Percentiles rank a stretch among this genome's conserved stretches.
phyloP scores from a whole-genome alignment of 108 stramenopile genomes.

The Pseudonitzschia multiseries region DNA sequence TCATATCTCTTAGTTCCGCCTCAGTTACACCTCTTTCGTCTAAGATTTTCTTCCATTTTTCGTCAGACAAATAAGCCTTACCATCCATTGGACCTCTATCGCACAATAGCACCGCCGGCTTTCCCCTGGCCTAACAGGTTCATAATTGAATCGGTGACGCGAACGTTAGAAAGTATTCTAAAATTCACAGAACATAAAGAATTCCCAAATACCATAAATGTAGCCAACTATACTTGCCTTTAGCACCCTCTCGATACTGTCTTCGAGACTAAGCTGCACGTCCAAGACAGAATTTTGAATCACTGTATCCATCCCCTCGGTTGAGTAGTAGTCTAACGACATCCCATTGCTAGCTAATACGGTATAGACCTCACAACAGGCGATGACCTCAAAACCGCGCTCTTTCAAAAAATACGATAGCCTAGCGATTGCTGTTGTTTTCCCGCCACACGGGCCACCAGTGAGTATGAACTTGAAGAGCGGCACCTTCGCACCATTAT shows the following conservation, averaged over 20 bases:
- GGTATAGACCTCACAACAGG: conserved; percentile 90
- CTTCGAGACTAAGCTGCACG: conserved; percentile 80
- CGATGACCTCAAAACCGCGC: conserved; percentile 89
- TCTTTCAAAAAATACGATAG: conserved; percentile 67
- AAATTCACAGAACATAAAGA: not conserved
- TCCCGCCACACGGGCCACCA: conserved; percentile 97
- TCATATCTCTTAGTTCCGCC: conserved; percentile 68
- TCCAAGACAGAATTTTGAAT: conserved; percentile 90
- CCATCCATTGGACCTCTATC: conserved; percentile 96
- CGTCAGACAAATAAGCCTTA: conserved; percentile 75
- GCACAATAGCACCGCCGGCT: conserved; percentile 86
- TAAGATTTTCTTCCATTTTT: conserved; percentile 67
- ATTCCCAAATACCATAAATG: not conserved
- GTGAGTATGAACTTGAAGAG: conserved; percentile 44
- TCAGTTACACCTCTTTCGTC: conserved; percentile 49
- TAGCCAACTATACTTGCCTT: conserved; percentile 13
- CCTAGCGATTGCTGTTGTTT: conserved; percentile 88
- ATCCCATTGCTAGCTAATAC: conserved; percentile 86
- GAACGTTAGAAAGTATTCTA: not conserved
- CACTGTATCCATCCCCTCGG: conserved; percentile 75
- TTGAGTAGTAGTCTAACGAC: conserved; percentile 61
- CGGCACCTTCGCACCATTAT: conserved; percentile 10
- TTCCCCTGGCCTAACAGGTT: conserved; percentile 47
- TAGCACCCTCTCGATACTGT: conserved; percentile 78
- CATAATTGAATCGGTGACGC: not conserved